Evolutionary conservation across 768 basidiomycete genomes (phyloP).

Genomic region (Mycena olivaceomarginata): DNA sequence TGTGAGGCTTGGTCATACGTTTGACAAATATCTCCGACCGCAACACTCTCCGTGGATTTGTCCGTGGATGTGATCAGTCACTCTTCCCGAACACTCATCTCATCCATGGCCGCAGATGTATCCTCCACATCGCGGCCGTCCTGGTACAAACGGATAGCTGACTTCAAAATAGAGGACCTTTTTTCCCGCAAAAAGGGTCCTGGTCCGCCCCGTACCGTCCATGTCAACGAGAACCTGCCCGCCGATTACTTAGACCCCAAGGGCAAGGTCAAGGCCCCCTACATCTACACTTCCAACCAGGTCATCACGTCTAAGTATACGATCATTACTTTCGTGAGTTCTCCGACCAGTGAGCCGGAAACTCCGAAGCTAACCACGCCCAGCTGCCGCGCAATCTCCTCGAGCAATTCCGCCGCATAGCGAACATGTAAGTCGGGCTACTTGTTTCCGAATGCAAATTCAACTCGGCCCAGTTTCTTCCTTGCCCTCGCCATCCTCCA

Average conservation of each 20-base stretch:
- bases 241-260: constrained; percentile 65
- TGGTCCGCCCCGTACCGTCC: constrained; percentile 66
- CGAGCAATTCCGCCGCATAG: constrained; percentile 82
- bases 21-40: not conserved
- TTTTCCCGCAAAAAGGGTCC: constrained; percentile 62
- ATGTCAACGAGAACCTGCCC: constrained; percentile 70
- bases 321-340: constrained; percentile 74
- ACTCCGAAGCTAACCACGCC: not conserved
- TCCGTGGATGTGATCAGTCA: constrained; percentile 17
- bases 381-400: constrained; percentile 78
- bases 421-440: constrained; percentile 74
- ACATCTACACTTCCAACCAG: constrained; percentile 70
- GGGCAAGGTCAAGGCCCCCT: constrained; percentile 61
- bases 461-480: constrained; percentile 52
- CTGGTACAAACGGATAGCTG: constrained; percentile 60
- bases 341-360: not conserved
- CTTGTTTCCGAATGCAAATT: not conserved
- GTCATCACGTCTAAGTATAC: constrained; percentile 70
- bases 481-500: constrained; percentile 60
- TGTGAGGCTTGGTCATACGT: constrained; percentile 1
- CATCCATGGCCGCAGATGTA: constrained; percentile 24
- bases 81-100: not conserved
- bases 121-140: constrained; percentile 21
- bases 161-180: constrained; percentile 66
- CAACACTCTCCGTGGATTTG: too few species aligned